Evolutionary conservation across 306 rosid species (phyloP).

Genomic region (Vigna unguiculata): DNA sequence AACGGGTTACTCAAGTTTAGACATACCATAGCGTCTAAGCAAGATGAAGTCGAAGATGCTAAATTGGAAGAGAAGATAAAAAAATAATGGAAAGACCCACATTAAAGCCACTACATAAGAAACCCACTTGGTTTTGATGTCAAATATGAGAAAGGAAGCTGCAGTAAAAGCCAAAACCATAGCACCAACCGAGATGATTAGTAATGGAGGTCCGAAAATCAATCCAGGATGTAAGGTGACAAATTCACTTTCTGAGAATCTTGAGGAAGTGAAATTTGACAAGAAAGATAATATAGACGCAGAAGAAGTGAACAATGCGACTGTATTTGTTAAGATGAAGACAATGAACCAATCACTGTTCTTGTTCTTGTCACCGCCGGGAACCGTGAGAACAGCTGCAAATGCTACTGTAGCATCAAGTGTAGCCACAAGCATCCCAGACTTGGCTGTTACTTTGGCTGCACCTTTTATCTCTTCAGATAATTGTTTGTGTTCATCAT

Average conservation of each 20-base stretch:
- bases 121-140: not conserved
- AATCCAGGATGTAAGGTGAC: not conserved
- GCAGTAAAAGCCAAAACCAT: constrained; percentile 22
- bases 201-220: not conserved
- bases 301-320: not conserved
- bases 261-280: constrained; percentile 16
- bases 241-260: not conserved
- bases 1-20: too few species aligned
- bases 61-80: not conserved
- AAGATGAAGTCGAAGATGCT: too few species aligned
- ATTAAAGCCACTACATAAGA: constrained; percentile 13
- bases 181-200: not conserved
- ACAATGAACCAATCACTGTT: not conserved
- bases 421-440: constrained; percentile 33
- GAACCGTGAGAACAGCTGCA: constrained; percentile 17
- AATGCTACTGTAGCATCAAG: constrained; percentile 25
- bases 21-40: too few species aligned
- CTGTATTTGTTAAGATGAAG: not conserved
- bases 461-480: not conserved
- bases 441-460: not conserved
- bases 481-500: not conserved
- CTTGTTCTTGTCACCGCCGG: not conserved
- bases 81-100: not conserved
- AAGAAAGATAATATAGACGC: constrained; percentile 5
- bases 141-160: constrained; percentile 32